Conservation (phyloP, 1,284 basidiomycete genomes). For the Pseudozyma flocculosa region DNA sequence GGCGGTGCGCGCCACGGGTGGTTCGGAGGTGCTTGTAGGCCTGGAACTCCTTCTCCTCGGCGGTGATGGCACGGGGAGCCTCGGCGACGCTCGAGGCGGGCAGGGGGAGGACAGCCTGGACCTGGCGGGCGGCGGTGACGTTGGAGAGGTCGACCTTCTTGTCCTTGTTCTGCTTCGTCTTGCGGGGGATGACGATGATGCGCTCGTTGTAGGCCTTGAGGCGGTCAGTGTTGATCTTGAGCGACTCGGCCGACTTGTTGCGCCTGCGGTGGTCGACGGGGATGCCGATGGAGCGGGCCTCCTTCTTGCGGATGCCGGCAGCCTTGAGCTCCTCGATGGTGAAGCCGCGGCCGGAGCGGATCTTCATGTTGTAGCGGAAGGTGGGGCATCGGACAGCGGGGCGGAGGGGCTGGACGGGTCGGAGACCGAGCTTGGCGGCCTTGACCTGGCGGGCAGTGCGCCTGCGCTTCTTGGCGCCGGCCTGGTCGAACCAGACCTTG, state of each 20-base stretch:
- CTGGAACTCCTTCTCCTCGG: slow-evolving; percentile 83
- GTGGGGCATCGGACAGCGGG: slow-evolving; percentile 96
- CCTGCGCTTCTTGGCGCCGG: slow-evolving; percentile 94
- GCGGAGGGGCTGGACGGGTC: slow-evolving; percentile 87
- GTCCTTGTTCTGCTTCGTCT: slow-evolving; percentile 80
- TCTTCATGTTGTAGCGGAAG: slow-evolving; percentile 96
- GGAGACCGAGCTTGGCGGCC: slow-evolving; percentile 86
- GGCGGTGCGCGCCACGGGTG: slow-evolving; percentile 78
- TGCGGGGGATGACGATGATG: slow-evolving; percentile 79
- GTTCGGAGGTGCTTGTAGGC: slow-evolving; percentile 81
- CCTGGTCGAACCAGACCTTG: slow-evolving; percentile 98
- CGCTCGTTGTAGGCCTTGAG: slow-evolving; percentile 87
- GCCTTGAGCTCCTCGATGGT: slow-evolving; percentile 93
- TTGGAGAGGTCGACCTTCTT: slow-evolving; percentile 77
- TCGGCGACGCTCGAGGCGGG: slow-evolving; percentile 71
- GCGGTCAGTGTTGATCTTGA: slow-evolving; percentile 91
- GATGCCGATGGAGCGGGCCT: slow-evolving; percentile 89
- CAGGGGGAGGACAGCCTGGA: slow-evolving; percentile 61
- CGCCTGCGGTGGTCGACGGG: slow-evolving; percentile 96
- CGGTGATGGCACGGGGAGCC: slow-evolving; percentile 87
- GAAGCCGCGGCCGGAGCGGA: slow-evolving; percentile 97
- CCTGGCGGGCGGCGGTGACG: slow-evolving; percentile 72
- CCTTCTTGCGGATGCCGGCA: slow-evolving; percentile 91
- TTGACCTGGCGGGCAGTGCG: slow-evolving; percentile 89
- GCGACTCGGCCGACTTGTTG: slow-evolving; percentile 95